phyloP scores from a whole-genome alignment of 164 flowering plant species.

The Magnolia changhungtana region DNA sequence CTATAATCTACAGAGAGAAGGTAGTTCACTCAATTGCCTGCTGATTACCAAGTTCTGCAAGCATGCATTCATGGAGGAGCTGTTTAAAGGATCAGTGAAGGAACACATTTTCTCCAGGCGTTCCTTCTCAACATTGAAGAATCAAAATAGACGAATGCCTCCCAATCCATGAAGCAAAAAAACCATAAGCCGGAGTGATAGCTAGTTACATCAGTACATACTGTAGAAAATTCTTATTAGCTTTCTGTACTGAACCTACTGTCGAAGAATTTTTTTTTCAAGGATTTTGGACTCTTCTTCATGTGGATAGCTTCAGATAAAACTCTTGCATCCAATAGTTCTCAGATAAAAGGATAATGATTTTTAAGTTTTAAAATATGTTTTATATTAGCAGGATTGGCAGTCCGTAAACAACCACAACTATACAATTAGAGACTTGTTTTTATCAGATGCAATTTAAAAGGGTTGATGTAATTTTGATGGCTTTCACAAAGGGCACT shows the following conservation, averaged over 20 bases:
- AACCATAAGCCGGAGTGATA: neutral
- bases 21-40: conserved; percentile 17
- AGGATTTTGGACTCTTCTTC: neutral
- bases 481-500: too few relatives aligned
- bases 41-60: neutral
- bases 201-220: neutral
- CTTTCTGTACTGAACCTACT: neutral
- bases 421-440: too few relatives aligned
- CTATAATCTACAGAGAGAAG: conserved; percentile 1
- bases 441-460: too few relatives aligned
- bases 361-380: neutral
- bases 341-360: neutral
- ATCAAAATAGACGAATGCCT: neutral
- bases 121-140: neutral
- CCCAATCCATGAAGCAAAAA: neutral
- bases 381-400: too few relatives aligned
- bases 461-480: too few relatives aligned
- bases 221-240: neutral
- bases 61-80: neutral
- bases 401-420: too few relatives aligned
- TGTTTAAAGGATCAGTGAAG: neutral
- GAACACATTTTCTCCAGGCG: neutral
- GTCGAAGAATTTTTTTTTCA: neutral
- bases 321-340: neutral
- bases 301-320: neutral